Evolutionary conservation across 2,329 filamentous ascomycete genomes (phyloP).

Genomic region (Cadophora gregata): DNA sequence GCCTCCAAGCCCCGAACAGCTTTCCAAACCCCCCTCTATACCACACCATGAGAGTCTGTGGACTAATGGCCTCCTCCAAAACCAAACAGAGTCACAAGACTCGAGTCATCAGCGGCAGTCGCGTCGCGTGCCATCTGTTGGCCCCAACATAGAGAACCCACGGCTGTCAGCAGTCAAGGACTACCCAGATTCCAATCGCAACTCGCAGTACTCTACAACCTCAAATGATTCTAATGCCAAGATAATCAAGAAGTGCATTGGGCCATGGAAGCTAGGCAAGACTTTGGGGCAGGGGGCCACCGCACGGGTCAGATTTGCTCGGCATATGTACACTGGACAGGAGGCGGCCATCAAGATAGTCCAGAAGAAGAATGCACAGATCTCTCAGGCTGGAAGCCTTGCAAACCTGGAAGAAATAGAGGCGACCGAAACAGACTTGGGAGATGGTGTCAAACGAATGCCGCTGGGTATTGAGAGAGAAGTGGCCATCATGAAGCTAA

Average conservation of each 20-base stretch:
- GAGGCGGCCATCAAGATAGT: constrained; percentile 95
- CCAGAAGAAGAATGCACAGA: constrained; percentile 78
- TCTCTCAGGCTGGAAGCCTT: constrained; percentile 85
- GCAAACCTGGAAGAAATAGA: constrained; percentile 81
- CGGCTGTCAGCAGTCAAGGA: constrained; percentile 46
- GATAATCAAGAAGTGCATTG: constrained; percentile 73
- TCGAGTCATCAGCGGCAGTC: neutral
- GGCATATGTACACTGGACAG: constrained; percentile 79
- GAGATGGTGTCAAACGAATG: constrained; percentile 71
- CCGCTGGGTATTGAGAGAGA: constrained; percentile 92
- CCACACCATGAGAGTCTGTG: constrained; percentile 39
- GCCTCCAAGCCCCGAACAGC: constrained; percentile 2
- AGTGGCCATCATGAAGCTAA: constrained; percentile 95
- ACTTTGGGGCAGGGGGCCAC: constrained; percentile 90
- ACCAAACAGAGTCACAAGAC: constrained; percentile 1
- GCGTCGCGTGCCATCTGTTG: neutral
- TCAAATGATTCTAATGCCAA: constrained; percentile 46
- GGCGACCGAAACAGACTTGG: constrained; percentile 58
- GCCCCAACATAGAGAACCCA: constrained; percentile 35
- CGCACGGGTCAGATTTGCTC: constrained; percentile 83
- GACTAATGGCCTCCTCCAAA: constrained; percentile 19
- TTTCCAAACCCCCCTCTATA: constrained; percentile 32
- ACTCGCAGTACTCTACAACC: constrained; percentile 48
- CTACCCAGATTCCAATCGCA: constrained; percentile 45
- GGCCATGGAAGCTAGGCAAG: constrained; percentile 90